Evolutionary conservation across 768 basidiomycete genomes (phyloP), one percentile per base, ranked within the genome.

Genomic region (button mushroom (Agaricus bisporus)): DNA sequence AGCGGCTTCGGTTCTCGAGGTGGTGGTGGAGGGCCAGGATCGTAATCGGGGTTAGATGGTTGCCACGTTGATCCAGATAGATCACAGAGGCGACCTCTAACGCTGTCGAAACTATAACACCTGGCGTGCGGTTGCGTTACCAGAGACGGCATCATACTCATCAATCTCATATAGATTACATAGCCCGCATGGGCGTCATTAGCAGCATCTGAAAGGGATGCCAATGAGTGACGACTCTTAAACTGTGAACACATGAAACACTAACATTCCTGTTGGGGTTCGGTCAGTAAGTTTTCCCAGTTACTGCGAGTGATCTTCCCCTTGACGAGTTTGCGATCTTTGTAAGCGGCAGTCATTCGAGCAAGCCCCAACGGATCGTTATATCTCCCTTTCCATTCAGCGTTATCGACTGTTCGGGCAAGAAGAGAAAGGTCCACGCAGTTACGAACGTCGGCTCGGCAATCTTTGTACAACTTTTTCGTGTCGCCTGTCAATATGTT

Each of bases 101-200:
- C 60, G 36, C 71, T 58, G 59, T 83, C 75, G 61, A 89, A 88
- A 8, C 75, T 73, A 63, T 82, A 90, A 60, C 71, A 88, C 8
- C 61, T 61, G 20, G 63, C 32, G 43, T 74, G 64, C 1, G 73
- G 69, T 53, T 72, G 67, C 10, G 64, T 65, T 38, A 61, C 46
- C 57, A 74, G 64, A 5, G 60, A 48, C 26, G 61, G 55, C 15
- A 73, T 66, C 74, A 87, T 77, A 7, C 53, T 56, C 5, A 64
- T 51, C 8, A 91, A 70, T 29, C 64, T 72, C 28, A 60, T 64
- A 64, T 81, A 83, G 20, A 90, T 57, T 1, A 67, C 57, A 58
- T 79, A 80, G 11, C 81, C 85, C 3, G 86, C 77, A 61, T 85
- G 80, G 1, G 83, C 82, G 59, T 91, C 89, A 61, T 86, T 85